Evolutionary conservation across 768 basidiomycete genomes (phyloP), one percentile per base, ranked within the genome.

Genomic region (Termitomyces sp.): DNA sequence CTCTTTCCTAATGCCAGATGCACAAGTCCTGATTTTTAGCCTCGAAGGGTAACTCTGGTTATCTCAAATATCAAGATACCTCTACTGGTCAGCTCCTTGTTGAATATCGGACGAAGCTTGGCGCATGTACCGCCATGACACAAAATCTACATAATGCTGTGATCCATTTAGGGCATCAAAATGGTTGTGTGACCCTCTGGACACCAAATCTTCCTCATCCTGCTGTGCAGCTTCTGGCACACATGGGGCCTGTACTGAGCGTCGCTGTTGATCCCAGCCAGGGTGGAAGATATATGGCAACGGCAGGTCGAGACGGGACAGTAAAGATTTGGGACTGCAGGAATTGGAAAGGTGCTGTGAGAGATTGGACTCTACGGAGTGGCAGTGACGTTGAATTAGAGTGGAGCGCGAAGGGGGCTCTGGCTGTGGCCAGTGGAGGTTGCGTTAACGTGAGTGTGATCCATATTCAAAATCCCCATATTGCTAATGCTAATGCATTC

Each of bases 271-370:
- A 98, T 71, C 88, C 90, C 0, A 91, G 89, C 57, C 79, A 86
- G 6, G 88, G 89, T 1, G 96, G 96, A 1, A 71, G 93, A 33
- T 95, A 97, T 66, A 91, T 97, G 88, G 89, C 92, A 1, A 96
- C 93, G 0, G 80, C 89, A 1, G 95, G 95, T 0, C 78, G 86
- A 61, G 97, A 99, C 67, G 89, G 94, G 0, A 83, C 76, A 0
- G 89, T 99, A 53, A 98, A 98, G 67, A 80, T 98, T 1, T 99
- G 97, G 97, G 97, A 98, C 73, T 93, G 90, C 67, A 75, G 97
- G 58, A 97, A 94, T 75, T 98, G 95, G 95, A 93, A 90, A 63
- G 89, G 91, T 8, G 84, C 87, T 3, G 83, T 99, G 37, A 78
- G 93, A 58, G 82, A 88, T 71, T 78, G 95, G 93, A 75, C 72